Evolutionary conservation across 208 protist genomes (phyloP), one percentile per base, ranked within the genome.

Genomic region (Leishmania guyanensis): DNA sequence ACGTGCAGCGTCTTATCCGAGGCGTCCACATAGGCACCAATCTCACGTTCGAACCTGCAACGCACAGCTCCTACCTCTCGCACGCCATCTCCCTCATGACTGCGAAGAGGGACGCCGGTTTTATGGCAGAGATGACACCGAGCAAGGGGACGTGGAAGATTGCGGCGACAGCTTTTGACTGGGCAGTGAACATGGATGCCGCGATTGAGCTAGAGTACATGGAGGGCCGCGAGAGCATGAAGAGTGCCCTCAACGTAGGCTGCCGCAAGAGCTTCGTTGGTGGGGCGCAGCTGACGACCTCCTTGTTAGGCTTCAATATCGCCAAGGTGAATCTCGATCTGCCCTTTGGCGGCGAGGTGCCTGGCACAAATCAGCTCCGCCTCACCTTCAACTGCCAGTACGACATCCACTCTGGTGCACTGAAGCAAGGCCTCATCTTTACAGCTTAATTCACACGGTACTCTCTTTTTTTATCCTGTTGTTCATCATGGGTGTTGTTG

Each of bases 111-210:
- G 89, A 90, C 50, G 85, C 86, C 26, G 75, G 73, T 50, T 87
- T 96, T 36, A 79, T 89, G 51, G 95, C 83, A 6, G 92, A 97
- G 83, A 83, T 92, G 60, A 88, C 78, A 48, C 93, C 95, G 3
- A 89, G 79, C 79, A 95, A 96, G 64, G 95, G 95, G 51, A 91
- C 91, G 29, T 97, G 93, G 93, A 95, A 94, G 84, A 12, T 98
- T 36, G 92, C 89, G 12, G 84, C 91, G 51, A 94, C 89, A 5
- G 75, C 75, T 33, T 83, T 81, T 46, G 86, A 95, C 79, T 98
- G 95, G 95, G 88, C 78, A 17, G 72, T 80, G 46, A 94, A 90
- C 84, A 89, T 88, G 54, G 92, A 97, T 56, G 85, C 85, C 36
- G 91, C 88, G 22, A 88, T 94, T 33, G 88, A 97, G 79, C 83